phyloP scores from a whole-genome alignment of 1,139 yeast genomes.

The Candida smagusa region DNA sequence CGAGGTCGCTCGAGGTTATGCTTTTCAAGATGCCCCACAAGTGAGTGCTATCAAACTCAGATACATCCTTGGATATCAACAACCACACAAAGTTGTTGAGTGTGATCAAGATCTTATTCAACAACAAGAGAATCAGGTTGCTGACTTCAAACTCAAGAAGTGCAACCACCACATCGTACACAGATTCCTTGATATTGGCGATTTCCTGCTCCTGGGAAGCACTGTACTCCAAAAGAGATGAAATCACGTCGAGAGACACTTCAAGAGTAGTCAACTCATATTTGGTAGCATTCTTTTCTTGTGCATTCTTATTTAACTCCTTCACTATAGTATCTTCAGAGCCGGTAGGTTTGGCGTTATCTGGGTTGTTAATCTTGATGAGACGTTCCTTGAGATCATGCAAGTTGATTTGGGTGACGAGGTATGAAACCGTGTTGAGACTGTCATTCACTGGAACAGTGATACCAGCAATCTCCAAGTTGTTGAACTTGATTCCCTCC shows the following conservation, averaged over 20 bases:
- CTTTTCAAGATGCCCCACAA: constrained; percentile 35
- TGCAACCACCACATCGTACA: constrained; percentile 40
- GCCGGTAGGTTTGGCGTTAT: constrained; percentile 37
- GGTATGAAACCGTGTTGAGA: constrained; percentile 22
- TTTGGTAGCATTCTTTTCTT: constrained; percentile 40
- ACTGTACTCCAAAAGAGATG: constrained; percentile 68
- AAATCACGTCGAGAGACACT: constrained; percentile 66
- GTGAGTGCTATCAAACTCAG: constrained; percentile 29
- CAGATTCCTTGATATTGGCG: constrained; percentile 17
- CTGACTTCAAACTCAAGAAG: constrained; percentile 31
- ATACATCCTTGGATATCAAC: constrained; percentile 30
- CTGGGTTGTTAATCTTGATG: constrained; percentile 21
- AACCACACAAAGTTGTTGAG: constrained; percentile 71
- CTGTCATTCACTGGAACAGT: constrained; percentile 5
- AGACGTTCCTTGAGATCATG: constrained; percentile 33
- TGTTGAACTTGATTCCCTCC: constrained; percentile 61
- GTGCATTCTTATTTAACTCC: constrained; percentile 13
- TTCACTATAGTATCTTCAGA: constrained; percentile 24
- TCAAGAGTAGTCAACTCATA: constrained; percentile 63
- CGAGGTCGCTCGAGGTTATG: constrained; percentile 19
- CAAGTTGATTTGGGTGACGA: constrained; percentile 41
- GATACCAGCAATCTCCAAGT: constrained; percentile 37
- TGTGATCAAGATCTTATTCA: constrained; percentile 57
- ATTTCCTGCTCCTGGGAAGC: constrained; percentile 20
- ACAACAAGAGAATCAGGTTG: constrained; percentile 32